Evolutionary conservation across 129 eudicot genomes (phyloP), one percentile per base, ranked within the genome.

Genomic region (Centella asiatica): DNA sequence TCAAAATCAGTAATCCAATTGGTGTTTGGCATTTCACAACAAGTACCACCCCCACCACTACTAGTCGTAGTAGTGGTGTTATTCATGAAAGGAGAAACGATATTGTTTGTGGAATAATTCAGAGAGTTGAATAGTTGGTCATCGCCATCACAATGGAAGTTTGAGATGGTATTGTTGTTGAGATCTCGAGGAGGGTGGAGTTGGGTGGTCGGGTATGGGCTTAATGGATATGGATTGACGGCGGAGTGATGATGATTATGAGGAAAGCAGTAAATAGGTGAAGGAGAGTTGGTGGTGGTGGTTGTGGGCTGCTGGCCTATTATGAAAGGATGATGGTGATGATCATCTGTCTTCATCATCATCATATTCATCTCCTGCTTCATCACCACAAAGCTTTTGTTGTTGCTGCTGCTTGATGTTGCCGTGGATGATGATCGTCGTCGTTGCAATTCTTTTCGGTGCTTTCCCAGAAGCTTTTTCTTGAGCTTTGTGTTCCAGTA

Each of bases 401-500:
- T 52, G 58, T 53, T 53, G 59, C 33, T 15, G 59, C 29, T 61
- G 69, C 67, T 76, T 82, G 63, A 58, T 34, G 64, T 51, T n/a
- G n/a, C n/a, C n/a, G n/a, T n/a, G n/a, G n/a, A n/a, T n/a, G n/a
- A n/a, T n/a, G n/a, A n/a, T 17, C 78, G 52, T 8, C 70, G 73
- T 13, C 68, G 73, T 66, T 81, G 93, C 65, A 78, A 81, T 54
- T 84, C 85, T 69, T 79, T 84, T 6, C 85, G 68, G 49, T 81
- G 97, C 71, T 80, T 85, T 50, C 85, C 83, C 53, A 89, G 60
- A 8, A 89, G 84, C 70, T 89, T 89, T 44, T 82, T 89, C 90
- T 85, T 89, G 50, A 89, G 85, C 77, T 78, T 80, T 4, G 97
- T 89, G 80, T 89, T 89, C 97, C 97, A 89, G 73, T 89, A 85